Conservation (phyloP, 345 rosid species). For the Iberis pinnata region DNA sequence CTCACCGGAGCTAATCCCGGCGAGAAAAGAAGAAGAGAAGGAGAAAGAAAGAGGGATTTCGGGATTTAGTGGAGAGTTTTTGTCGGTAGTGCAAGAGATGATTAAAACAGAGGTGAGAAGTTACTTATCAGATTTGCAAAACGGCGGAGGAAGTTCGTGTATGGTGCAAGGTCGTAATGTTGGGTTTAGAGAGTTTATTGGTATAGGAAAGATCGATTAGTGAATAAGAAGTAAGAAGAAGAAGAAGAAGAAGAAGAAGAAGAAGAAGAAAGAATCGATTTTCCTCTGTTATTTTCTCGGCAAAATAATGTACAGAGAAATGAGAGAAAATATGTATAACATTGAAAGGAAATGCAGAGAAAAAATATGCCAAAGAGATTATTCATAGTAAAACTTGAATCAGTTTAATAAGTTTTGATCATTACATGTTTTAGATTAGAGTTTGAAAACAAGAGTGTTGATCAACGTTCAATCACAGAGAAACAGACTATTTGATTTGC, state of each 20-base stretch:
- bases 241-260: not conserved
- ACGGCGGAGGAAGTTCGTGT: slow-evolving; percentile 33
- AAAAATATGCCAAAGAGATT: too few species aligned
- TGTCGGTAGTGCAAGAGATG: slow-evolving; percentile 85
- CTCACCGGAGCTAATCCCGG: slow-evolving; percentile 34
- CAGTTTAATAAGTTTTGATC: too few species aligned
- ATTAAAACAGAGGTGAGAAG: slow-evolving; percentile 72
- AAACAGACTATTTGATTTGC: too few species aligned
- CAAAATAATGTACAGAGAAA: too few species aligned
- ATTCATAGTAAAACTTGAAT: too few species aligned
- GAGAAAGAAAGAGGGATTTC: slow-evolving; percentile 26
- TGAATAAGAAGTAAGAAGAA: slow-evolving; percentile 1
- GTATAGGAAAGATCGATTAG: slow-evolving; percentile 52
- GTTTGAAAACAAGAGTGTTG: too few species aligned
- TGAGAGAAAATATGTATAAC: too few species aligned
- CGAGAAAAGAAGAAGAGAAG: slow-evolving; percentile 19
- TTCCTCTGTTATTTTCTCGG: too few species aligned
- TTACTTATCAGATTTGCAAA: slow-evolving; percentile 54
- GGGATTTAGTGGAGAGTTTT: slow-evolving; percentile 56
- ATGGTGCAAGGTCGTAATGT: slow-evolving; percentile 39
- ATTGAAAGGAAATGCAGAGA: too few species aligned
- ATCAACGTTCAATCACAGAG: too few species aligned
- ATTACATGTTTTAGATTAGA: slow-evolving; percentile 15
- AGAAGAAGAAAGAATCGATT: too few species aligned
- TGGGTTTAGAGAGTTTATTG: slow-evolving; percentile 57